Evolutionary conservation across 75 land plant genomes (phyloP), one percentile per base, ranked within the genome.

Genomic region (Sequoiadendron giganteum): DNA sequence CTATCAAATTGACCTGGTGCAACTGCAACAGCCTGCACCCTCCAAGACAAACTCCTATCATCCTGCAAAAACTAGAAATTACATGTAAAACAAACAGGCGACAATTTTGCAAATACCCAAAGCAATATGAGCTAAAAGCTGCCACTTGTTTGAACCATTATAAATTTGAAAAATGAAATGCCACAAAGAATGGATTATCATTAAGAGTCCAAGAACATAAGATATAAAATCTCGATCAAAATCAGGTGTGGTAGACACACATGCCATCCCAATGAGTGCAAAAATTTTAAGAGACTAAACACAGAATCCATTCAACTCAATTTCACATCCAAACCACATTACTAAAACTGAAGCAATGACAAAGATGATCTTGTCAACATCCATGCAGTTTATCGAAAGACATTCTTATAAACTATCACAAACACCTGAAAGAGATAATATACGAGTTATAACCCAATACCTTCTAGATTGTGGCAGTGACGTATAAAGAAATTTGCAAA

Each of bases 21-120:
- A 72, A 88, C 56, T 21, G 84, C 55, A 87, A 89, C 89, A 42
- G 90, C 90, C 78, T 89, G 90, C 32, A 89, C 89, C 39, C 90
- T 68, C 90, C 89, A 89, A 25, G 34, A 30, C 36, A 42, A 56
- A 55, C 77, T 86, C 25, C 82, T 72, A 38, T 76, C 90, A 87
- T 89, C 90, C 90, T 89, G 38, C n/a, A 30, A 77, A 30, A 86
- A 39, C 21, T 11, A 56, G 14, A 9, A 65, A 65, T 25, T 39
- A 18, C 8, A 34, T 39, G 19, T 85, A 5, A 40, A 81, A 39
- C 38, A n/a, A 80, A 36, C 19, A 80, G 28, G 58, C 10, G 72
- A 86, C 42, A 72, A 56, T 58, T 73, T 40, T 76, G 42, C 32
- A 75, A 40, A 86, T 45, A 36, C 42, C 14, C 4, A 11, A 58